Conservation (phyloP, 2,329 filamentous ascomycete genomes). For the Fusarium sublunatum region DNA sequence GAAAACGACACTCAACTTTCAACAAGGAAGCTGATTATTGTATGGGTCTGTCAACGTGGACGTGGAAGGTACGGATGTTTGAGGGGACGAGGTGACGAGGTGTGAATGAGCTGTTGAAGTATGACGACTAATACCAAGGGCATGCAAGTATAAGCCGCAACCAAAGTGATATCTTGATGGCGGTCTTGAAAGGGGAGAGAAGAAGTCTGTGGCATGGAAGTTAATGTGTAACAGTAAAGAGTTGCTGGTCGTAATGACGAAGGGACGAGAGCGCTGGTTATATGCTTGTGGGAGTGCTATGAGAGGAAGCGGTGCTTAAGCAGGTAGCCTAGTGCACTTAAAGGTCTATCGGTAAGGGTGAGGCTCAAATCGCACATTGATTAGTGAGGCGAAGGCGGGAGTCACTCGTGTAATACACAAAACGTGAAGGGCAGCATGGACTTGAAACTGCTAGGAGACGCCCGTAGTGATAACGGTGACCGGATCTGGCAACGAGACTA, state of each 20-base stretch:
- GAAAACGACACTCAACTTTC: not conserved
- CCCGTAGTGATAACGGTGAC: constrained; percentile 15
- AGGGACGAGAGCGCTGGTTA: constrained; percentile 23
- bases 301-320: constrained; percentile 12
- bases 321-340: constrained; percentile 16
- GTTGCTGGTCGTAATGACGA: constrained; percentile 1
- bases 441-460: constrained; percentile 37
- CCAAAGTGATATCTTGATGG: constrained; percentile 33
- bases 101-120: constrained; percentile 11
- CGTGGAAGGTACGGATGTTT: constrained; percentile 21
- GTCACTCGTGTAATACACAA: constrained; percentile 37
- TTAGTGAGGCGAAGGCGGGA: constrained; percentile 45
- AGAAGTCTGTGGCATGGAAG: constrained; percentile 32
- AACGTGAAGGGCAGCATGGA: constrained; percentile 31
- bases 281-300: constrained; percentile 19
- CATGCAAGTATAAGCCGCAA: constrained; percentile 30
- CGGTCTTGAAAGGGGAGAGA: constrained; percentile 26
- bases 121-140: constrained; percentile 3
- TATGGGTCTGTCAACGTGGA: constrained; percentile 11
- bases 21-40: constrained; percentile 4
- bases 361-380: constrained; percentile 47
- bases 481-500: constrained; percentile 23
- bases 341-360: constrained; percentile 32
- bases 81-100: constrained; percentile 26
- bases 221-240: constrained; percentile 15